phyloP scores from a whole-genome alignment of 139 green algal species.

The Ettlia oleoabundans region DNA sequence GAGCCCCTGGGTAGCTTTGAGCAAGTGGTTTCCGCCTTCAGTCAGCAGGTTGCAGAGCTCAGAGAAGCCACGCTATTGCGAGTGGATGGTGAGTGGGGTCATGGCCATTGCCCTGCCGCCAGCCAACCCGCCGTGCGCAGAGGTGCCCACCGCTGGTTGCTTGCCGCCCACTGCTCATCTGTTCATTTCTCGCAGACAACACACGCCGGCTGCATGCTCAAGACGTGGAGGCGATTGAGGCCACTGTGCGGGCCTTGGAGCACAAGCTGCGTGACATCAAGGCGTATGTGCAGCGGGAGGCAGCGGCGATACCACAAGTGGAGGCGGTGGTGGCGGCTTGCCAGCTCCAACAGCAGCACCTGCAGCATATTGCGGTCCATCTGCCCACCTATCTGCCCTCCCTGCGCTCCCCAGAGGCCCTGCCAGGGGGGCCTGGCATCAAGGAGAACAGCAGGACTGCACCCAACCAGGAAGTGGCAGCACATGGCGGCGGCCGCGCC shows the following conservation, averaged over 20 bases:
- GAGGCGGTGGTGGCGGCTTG: slow-evolving; percentile 58
- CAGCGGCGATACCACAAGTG: slow-evolving; percentile 42
- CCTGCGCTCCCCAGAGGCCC: slow-evolving; percentile 9
- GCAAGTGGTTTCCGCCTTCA: slow-evolving; percentile 28
- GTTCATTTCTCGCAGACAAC: slow-evolving; percentile 4
- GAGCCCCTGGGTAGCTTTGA: slow-evolving; percentile 27
- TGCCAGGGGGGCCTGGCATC: slow-evolving; percentile 19
- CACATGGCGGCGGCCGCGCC: neutral
- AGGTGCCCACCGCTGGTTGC: neutral
- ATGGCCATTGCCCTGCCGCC: too few species aligned
- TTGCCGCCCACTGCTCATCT: neutral
- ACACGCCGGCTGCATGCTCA: slow-evolving; percentile 31
- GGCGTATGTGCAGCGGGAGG: slow-evolving; percentile 21
- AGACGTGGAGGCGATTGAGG: slow-evolving; percentile 44
- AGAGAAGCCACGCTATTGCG: slow-evolving; percentile 41
- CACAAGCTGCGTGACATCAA: slow-evolving; percentile 34
- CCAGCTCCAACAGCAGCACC: slow-evolving; percentile 48
- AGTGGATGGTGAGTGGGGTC: slow-evolving; percentile 19
- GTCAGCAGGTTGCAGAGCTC: slow-evolving; percentile 34
- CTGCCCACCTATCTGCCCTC: slow-evolving; percentile 61
- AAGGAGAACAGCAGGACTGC: slow-evolving; percentile 3
- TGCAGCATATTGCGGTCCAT: slow-evolving; percentile 58
- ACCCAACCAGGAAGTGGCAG: slow-evolving; percentile 2
- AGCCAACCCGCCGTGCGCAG: too few species aligned
- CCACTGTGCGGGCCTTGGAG: slow-evolving; percentile 39